Evolutionary conservation across 257 asterid species (phyloP).

Genomic region (Solanum chmielewskii): DNA sequence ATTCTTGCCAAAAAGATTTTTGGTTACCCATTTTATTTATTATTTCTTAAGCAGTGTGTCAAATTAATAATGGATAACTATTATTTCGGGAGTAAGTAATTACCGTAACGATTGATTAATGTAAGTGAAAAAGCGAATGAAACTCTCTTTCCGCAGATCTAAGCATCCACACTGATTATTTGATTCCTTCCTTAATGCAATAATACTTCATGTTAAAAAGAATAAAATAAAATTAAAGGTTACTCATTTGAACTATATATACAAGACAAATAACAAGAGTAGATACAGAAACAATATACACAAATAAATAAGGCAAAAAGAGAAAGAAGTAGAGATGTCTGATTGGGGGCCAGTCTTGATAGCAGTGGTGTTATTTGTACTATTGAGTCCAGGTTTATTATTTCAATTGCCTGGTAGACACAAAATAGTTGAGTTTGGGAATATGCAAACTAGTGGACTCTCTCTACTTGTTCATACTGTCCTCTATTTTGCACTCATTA

Average conservation of each 20-base stretch:
- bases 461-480: constrained; percentile 63
- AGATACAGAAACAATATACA: too few species aligned
- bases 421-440: constrained; percentile 64
- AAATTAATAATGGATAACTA: too few species aligned
- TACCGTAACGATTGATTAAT: not conserved
- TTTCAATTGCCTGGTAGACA: constrained; percentile 67
- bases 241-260: not conserved
- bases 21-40: too few species aligned
- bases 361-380: constrained; percentile 70
- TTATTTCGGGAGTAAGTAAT: too few species aligned
- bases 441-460: constrained; percentile 61
- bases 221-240: not conserved
- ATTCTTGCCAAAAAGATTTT: too few species aligned
- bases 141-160: not conserved
- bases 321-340: constrained; percentile 24
- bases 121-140: not conserved
- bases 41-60: too few species aligned
- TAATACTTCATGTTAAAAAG: not conserved
- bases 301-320: not conserved
- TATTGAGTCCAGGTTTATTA: constrained; percentile 72
- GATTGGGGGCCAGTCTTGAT: constrained; percentile 94
- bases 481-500: constrained; percentile 61
- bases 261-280: not conserved
- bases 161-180: not conserved
- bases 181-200: not conserved